Conservation (phyloP, 495 filamentous ascomycete species). For the Aspergillus sclerotiicarbonarius region DNA sequence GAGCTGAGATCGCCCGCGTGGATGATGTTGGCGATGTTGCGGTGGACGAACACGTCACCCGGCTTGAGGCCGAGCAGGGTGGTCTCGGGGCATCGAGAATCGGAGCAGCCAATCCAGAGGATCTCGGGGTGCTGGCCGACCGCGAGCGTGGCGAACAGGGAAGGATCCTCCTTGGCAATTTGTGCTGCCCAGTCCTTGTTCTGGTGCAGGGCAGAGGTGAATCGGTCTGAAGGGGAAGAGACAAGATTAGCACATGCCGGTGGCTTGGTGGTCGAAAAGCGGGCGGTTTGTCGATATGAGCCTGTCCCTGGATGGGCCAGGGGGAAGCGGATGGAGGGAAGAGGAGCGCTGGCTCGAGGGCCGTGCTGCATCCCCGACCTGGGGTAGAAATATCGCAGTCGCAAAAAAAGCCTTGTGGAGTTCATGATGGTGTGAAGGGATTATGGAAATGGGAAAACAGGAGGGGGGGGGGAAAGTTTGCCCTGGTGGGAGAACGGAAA, state of each 20-base stretch:
- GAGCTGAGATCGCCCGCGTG: slow-evolving; percentile 74
- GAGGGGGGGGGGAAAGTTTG: neutral
- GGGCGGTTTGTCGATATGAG: neutral
- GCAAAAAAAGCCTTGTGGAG: neutral
- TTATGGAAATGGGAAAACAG: neutral
- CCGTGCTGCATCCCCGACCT: neutral
- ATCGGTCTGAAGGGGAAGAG: slow-evolving; percentile 28
- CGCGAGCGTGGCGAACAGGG: slow-evolving; percentile 69
- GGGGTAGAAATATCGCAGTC: neutral
- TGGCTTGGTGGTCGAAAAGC: neutral
- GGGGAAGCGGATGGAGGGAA: neutral
- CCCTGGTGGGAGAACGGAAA: no score
- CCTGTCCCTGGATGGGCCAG: no score
- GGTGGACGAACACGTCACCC: slow-evolving; percentile 89
- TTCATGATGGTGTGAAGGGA: neutral
- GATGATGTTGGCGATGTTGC: slow-evolving; percentile 91
- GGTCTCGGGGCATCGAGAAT: slow-evolving; percentile 86
- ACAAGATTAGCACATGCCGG: neutral
- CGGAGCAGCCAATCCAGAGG: slow-evolving; percentile 91
- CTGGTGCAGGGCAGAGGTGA: slow-evolving; percentile 29
- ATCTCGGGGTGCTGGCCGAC: slow-evolving; percentile 71
- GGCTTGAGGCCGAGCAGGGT: slow-evolving; percentile 76
- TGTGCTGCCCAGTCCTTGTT: slow-evolving; percentile 74
- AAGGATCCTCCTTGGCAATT: slow-evolving; percentile 62
- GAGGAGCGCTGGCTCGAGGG: neutral